Evolutionary conservation across 1,284 basidiomycete species (phyloP).

Genomic region (Puccinia sorghi): DNA sequence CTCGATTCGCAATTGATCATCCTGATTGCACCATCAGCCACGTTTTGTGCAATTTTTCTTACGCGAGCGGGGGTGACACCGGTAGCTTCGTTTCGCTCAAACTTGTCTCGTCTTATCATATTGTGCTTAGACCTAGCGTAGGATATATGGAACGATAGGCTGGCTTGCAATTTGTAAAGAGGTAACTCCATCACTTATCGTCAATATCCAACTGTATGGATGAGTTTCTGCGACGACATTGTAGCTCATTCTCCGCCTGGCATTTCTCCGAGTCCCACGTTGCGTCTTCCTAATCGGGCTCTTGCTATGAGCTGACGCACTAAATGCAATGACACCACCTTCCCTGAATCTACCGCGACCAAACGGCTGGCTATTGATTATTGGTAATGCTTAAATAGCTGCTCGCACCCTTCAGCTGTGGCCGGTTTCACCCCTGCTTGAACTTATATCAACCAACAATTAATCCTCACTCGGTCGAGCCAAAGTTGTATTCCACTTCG

Average conservation of each 20-base stretch:
- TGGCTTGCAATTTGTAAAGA: not conserved
- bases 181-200: not conserved
- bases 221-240: conserved; percentile 24
- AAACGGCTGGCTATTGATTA: conserved; percentile 8
- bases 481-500: not conserved
- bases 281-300: conserved; percentile 3
- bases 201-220: conserved; percentile 3
- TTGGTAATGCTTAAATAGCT: conserved; percentile 8
- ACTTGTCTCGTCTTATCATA: conserved; percentile 22
- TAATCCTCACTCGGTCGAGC: not conserved
- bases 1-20: conserved; percentile 23
- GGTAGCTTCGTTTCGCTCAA: not conserved
- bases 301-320: conserved; percentile 12
- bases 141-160: not conserved
- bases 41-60: conserved; percentile 14
- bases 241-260: not conserved
- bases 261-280: conserved; percentile 11
- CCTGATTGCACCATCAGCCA: conserved; percentile 17
- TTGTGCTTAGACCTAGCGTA: not conserved
- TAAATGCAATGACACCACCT: conserved; percentile 15
- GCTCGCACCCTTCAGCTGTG: not conserved
- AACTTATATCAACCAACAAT: not conserved
- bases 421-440: not conserved
- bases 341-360: conserved; percentile 14
- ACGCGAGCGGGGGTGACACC: not conserved